Base-by-base conservation (phyloP, 257 asterid genomes). In the Jaltomata sinuosa region DNA sequence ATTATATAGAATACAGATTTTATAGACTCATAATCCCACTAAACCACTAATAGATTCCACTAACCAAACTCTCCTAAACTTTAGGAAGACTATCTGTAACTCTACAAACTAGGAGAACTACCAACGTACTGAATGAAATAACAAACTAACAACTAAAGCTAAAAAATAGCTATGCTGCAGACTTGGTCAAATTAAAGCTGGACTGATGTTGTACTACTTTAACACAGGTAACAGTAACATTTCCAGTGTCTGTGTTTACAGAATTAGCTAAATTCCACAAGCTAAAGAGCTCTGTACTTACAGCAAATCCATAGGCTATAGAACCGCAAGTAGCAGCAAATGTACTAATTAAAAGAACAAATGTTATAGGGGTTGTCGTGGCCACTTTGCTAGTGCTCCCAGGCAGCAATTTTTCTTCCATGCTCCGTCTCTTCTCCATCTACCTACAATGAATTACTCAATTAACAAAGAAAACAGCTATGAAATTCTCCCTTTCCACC, bases 251-350 rank as follows among this genome's bases (percentile, higher is more conserved):
- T 65, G 34, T 54, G 62, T 19, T 54, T 54, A 54, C 27, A 54
- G 29, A n/a, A 55, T 53, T 53, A 53, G n/a, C n/a, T 52, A 52
- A 15, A 52, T 15, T 15, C 5, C 18, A 47, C 11, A 40, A 47
- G 21, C 21, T 50, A 50, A 50, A 45, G 54, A 18, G 6, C 6
- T 49, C 12, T 7, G 21, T 62, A 85, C 87, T 85, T 71, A 81
- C 85, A 71, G 85, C 77, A 62, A 83, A 85, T 9, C 87, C 87
- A 85, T 38, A 85, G 64, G 83, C 21, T 54, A 81, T 69, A 47
- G 83, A 85, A 55, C 79, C 83, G n/a, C 85, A 64, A 54, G 84
- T 38, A 52, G 79, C 87, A 25, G 83, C 74, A 49, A 81, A 40
- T 74, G 68, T 85, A 83, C 87, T 81, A 16, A 71, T 6, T 45